Conservation (phyloP, 306 rosid genomes). For the Rosa rugosa region DNA sequence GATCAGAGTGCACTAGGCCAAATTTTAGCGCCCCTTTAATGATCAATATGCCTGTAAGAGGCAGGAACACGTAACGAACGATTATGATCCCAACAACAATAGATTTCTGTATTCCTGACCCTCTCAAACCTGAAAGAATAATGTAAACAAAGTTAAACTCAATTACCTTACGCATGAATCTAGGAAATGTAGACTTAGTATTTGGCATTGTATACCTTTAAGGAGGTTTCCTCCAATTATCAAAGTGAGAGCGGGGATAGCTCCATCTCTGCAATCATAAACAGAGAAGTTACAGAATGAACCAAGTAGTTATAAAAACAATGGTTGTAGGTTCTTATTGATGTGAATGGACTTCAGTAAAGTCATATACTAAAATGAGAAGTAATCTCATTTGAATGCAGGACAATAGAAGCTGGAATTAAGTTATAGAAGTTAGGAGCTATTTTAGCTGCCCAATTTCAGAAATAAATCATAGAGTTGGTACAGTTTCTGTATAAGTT, state of each 20-base stretch:
- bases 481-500: not conserved
- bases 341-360: not conserved
- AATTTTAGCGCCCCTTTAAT: constrained; percentile 50
- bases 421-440: not conserved
- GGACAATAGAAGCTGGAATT: not conserved
- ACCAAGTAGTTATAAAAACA: not conserved
- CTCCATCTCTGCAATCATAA: constrained; percentile 56
- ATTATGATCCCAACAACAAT: constrained; percentile 47
- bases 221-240: constrained; percentile 82
- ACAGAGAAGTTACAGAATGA: not conserved
- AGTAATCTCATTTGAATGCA: not conserved
- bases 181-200: not conserved
- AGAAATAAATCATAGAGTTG: not conserved
- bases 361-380: not conserved
- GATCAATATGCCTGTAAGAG: constrained; percentile 52
- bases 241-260: constrained; percentile 68
- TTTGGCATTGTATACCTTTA: constrained; percentile 39
- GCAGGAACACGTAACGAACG: constrained; percentile 59
- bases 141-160: not conserved
- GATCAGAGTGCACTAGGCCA: constrained; percentile 64
- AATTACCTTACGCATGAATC: not conserved
- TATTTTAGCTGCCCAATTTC: not conserved
- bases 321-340: not conserved
- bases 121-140: constrained; percentile 59
- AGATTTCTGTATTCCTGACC: constrained; percentile 42